These are phyloP conservation scores for Talaromyces sp. DNA, from an alignment of 2,329 filamentous ascomycete species.

Conservation along the genomic window DNA sequence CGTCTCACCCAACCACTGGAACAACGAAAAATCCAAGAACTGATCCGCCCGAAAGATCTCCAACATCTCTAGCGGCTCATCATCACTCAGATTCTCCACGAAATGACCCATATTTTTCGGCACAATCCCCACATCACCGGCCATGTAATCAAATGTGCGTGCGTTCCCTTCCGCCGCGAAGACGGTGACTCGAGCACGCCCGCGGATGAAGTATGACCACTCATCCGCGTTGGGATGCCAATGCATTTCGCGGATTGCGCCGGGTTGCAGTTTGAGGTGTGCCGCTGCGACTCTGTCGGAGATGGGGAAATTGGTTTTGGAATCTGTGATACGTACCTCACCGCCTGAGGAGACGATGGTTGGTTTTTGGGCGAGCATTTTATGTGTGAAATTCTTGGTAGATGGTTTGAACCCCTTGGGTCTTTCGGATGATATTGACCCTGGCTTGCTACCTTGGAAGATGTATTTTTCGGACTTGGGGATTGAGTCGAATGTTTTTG, in stretches of 20 bases:
- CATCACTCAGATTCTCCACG: constrained; percentile 69
- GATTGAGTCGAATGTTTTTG: constrained; percentile 64
- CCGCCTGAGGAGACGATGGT: constrained; percentile 60
- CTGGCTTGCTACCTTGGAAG: constrained; percentile 65
- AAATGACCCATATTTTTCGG: constrained; percentile 75
- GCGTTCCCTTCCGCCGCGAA: constrained; percentile 68
- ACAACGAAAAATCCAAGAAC: constrained; percentile 61
- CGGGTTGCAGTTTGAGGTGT: constrained; percentile 66
- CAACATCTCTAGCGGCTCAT: constrained; percentile 69
- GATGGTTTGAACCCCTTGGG: constrained; percentile 65
- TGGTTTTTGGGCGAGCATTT: constrained; percentile 65
- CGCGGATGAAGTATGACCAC: constrained; percentile 73
- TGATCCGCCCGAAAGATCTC: constrained; percentile 69
- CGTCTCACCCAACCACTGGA: constrained; percentile 66
- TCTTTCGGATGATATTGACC: constrained; percentile 60
- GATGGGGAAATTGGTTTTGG: constrained; percentile 64
- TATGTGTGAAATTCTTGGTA: constrained; percentile 66
- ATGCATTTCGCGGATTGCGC: constrained; percentile 72
- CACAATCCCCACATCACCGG: constrained; percentile 72
- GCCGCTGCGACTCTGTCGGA: constrained; percentile 70
- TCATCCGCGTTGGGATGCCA: constrained; percentile 78
- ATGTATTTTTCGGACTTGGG: constrained; percentile 69
- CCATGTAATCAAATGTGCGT: constrained; percentile 69
- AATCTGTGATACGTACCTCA: constrained; percentile 68
- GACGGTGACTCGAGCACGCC: constrained; percentile 69